Evolutionary conservation across 352 stramenopile species (phyloP).

Genomic region (Phytophthora quininea): DNA sequence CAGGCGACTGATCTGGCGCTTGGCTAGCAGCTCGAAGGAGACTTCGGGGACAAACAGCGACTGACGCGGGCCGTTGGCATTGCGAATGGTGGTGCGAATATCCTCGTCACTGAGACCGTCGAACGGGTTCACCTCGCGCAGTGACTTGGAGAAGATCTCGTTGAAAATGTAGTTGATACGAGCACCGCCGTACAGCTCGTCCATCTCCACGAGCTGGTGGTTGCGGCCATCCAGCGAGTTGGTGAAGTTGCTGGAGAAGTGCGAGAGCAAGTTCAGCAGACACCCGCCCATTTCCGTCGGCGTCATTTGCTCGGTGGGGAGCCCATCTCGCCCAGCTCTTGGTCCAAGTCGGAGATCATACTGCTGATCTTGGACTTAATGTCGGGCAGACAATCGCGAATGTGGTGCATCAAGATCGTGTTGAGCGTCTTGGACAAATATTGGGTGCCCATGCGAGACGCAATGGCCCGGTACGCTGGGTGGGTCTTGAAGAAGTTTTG

Average conservation of each 20-base stretch:
- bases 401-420: slow-evolving; percentile 99
- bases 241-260: slow-evolving; percentile 90
- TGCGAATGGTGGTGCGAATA: slow-evolving; percentile 99
- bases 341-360: slow-evolving; percentile 95
- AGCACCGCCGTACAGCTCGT: slow-evolving; percentile 96
- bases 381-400: slow-evolving; percentile 98
- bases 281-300: slow-evolving; percentile 93
- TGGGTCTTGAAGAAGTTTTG: slow-evolving; percentile 97
- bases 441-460: slow-evolving; percentile 95
- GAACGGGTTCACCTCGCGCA: slow-evolving; percentile 95
- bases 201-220: slow-evolving; percentile 86
- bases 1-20: slow-evolving; percentile 96
- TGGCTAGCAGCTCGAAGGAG: slow-evolving; percentile 98
- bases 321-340: slow-evolving; percentile 96
- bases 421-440: slow-evolving; percentile 98
- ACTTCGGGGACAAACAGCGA: slow-evolving; percentile 99
- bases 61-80: slow-evolving; percentile 97
- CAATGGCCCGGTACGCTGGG: slow-evolving; percentile 93
- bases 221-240: slow-evolving; percentile 91
- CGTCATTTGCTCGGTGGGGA: slow-evolving; percentile 88
- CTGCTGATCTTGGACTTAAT: slow-evolving; percentile 97
- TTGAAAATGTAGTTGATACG: slow-evolving; percentile 99
- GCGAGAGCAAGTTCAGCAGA: slow-evolving; percentile 95
- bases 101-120: slow-evolving; percentile 98
- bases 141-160: slow-evolving; percentile 93